phyloP scores from a whole-genome alignment of 1,139 yeast genomes.

The Wickerhamomyces sp. region DNA sequence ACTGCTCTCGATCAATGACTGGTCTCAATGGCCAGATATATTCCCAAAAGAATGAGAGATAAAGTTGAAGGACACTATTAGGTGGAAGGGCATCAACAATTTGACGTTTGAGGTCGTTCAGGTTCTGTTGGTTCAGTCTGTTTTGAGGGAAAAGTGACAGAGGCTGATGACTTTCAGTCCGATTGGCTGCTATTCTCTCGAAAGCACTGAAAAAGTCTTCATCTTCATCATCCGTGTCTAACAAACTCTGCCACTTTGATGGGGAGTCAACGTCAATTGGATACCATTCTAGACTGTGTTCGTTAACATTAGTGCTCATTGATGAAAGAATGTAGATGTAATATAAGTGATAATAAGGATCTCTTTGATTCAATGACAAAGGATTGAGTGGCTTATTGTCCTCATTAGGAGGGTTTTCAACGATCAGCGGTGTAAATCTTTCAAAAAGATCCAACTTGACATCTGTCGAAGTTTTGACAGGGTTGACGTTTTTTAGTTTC shows the following conservation, averaged over 20 bases:
- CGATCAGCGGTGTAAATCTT: constrained; percentile 8
- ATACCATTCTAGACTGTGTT: constrained; percentile 6
- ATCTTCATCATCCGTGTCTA: constrained; percentile 12
- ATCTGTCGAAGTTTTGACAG: background rate
- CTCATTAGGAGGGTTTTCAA: too few species aligned
- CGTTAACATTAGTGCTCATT: background rate
- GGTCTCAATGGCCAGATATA: constrained; percentile 40
- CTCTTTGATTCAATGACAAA: too few species aligned
- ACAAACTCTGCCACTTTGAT: constrained; percentile 14
- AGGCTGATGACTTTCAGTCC: constrained; percentile 2
- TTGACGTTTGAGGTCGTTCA: background rate
- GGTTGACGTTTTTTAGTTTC: too few species aligned
- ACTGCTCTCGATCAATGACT: constrained; percentile 33
- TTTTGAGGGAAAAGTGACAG: constrained; percentile 3
- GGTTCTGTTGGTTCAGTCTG: background rate
- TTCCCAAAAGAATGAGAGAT: constrained; percentile 32
- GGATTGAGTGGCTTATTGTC: too few species aligned
- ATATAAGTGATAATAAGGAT: too few species aligned
- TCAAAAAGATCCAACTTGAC: constrained; percentile 12
- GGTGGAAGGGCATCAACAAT: constrained; percentile 29
- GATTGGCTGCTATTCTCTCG: constrained; percentile 6
- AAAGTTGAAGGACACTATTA: constrained; percentile 25
- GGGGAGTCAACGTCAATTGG: constrained; percentile 14
- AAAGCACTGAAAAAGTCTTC: constrained; percentile 3
- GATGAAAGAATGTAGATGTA: background rate